These are phyloP conservation scores for Russula vinacea DNA, from an alignment of 768 basidiomycete genomes.

Conservation along the genomic window DNA sequence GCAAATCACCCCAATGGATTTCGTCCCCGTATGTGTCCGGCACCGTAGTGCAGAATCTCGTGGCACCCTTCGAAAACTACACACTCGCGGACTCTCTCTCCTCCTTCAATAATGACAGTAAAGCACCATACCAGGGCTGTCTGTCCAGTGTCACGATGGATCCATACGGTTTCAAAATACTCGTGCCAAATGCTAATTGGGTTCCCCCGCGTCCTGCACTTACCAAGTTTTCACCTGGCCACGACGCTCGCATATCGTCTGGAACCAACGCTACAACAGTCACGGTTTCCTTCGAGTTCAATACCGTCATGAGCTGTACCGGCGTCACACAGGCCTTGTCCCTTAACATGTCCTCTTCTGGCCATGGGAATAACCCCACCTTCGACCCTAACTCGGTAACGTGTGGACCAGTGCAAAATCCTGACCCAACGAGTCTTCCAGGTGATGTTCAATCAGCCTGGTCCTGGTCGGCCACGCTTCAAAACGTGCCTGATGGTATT, in stretches of 20 bases:
- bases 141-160: conserved; percentile 61
- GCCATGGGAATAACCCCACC: conserved; percentile 54
- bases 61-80: conserved; percentile 82
- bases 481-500: conserved; percentile 78
- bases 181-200: conserved; percentile 72
- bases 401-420: conserved; percentile 51
- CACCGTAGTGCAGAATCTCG: conserved; percentile 65
- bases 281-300: conserved; percentile 77
- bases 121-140: conserved; percentile 73
- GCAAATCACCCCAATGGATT: conserved; percentile 62
- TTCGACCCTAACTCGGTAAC: conserved; percentile 43
- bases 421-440: conserved; percentile 48
- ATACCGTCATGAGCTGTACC: conserved; percentile 66
- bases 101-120: conserved; percentile 56
- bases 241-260: conserved; percentile 69
- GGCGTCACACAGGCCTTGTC: conserved; percentile 61
- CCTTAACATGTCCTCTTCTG: conserved; percentile 68
- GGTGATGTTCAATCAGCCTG: conserved; percentile 59
- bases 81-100: conserved; percentile 61
- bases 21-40: conserved; percentile 69
- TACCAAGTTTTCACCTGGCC: conserved; percentile 80
- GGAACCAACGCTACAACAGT: conserved; percentile 50
- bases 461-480: conserved; percentile 72
- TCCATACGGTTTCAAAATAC: conserved; percentile 75
- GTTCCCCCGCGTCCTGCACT: conserved; percentile 64